Base-by-base conservation (phyloP, 257 asterid species). In the Galeopsis tetrahit region DNA sequence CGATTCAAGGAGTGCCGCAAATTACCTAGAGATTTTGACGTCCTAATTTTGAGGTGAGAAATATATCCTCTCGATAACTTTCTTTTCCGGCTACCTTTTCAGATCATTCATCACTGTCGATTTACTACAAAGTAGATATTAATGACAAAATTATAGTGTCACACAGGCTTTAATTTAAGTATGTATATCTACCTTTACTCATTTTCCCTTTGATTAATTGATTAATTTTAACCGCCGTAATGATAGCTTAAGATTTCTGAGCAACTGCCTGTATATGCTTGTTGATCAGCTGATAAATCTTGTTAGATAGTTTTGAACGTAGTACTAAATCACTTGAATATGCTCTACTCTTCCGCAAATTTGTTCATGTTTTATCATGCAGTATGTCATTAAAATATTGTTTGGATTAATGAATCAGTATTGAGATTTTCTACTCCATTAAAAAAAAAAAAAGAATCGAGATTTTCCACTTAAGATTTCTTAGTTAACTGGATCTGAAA, bases 11-110 rank as follows among this genome's bases (percentile, higher is more conserved):
- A 69, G 35, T 81, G 88, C 53, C 74, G 74, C 70, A 49, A 52
- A 38, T 46, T 81, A 10, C 88, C 87, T 28, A 10, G 56, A 49
- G 90, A 82, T 66, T 70, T 85, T 59, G 81, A 81, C 36, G 66
- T 78, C 44, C 69, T 72, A 13, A 35, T 66, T 73, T 58, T 87
- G 46, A 51, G 61, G 90, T 87, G 75, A 60, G 81, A 52, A 61
- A 42, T 4, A 40, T 10, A 31, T 42, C 46, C 59, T 53, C 57
- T 7, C 17, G 44, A 2, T 10, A 14, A 32, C 42, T 11, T 71
- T 38, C 36, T 9, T 0, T 35, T 52, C 9, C 33, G 32, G 59
- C 28, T 58, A 66, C 33, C 32, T 42, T 64, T 52, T 35, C 31
- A 13, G 38, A 43, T 70, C 68, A 59, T 49, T 8, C 51, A 33